Conservation (phyloP, 2,329 filamentous ascomycete species). For the Penicillium sumatraense region DNA sequence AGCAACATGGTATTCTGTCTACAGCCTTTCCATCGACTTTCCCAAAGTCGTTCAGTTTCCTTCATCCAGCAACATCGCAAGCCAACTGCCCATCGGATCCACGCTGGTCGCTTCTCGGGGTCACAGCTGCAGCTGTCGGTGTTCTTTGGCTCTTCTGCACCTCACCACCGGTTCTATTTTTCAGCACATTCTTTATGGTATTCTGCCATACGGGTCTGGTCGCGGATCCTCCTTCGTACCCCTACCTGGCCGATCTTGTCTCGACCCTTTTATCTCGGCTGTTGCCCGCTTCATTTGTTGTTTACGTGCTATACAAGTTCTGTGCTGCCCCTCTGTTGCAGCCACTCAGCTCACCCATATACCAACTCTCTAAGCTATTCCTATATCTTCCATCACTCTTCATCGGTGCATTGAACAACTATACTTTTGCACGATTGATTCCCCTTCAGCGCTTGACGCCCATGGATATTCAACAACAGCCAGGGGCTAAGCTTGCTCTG, state of each 20-base stretch:
- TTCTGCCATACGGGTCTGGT: conserved; percentile 92
- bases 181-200: conserved; percentile 76
- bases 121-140: conserved; percentile 79
- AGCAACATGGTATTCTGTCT: conserved; percentile 75
- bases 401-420: conserved; percentile 90
- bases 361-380: conserved; percentile 84
- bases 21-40: conserved; percentile 85
- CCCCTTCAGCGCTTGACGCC: conserved; percentile 90
- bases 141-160: conserved; percentile 81
- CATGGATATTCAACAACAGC: conserved; percentile 86
- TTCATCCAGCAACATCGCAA: conserved; percentile 58
- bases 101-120: conserved; percentile 80
- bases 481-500: conserved; percentile 82
- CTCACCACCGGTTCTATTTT: conserved; percentile 81
- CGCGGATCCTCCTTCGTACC: conserved; percentile 77
- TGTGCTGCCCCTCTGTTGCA: conserved; percentile 74
- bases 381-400: conserved; percentile 90
- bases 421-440: conserved; percentile 85
- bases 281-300: conserved; percentile 83
- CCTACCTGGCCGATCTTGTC: conserved; percentile 71
- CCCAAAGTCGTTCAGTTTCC: conserved; percentile 81
- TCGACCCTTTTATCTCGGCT: conserved; percentile 80
- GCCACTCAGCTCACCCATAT: conserved; percentile 64
- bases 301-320: conserved; percentile 84
- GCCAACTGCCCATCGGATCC: conserved; percentile 74